These are phyloP conservation scores for Centella asiatica DNA, from an alignment of 129 eudicot species.

Conservation along the genomic window DNA sequence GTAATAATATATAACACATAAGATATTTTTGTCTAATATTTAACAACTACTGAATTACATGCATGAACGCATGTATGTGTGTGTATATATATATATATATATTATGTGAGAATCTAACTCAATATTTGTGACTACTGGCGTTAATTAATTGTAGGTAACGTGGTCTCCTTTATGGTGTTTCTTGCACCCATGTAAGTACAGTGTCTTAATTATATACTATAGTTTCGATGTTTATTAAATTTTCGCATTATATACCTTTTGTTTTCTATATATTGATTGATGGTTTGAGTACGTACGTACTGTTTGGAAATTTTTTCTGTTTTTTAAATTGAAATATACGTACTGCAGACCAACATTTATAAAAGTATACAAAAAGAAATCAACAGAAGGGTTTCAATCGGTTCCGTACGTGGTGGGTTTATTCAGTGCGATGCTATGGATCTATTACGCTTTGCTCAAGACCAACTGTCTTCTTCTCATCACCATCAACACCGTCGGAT, in stretches of 20 bases:
- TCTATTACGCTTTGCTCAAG: conserved; percentile 74
- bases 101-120: neutral
- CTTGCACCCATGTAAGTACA: conserved; percentile 70
- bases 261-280: too few species aligned
- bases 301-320: too few species aligned
- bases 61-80: too few species aligned
- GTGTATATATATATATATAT: neutral
- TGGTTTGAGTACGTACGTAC: too few species aligned
- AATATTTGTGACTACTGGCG: neutral
- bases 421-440: conserved; percentile 80
- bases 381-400: conserved; percentile 73
- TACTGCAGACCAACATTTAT: conserved; percentile 73
- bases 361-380: conserved; percentile 62
- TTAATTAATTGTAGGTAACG: conserved; percentile 63
- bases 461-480: conserved; percentile 52
- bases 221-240: too few species aligned
- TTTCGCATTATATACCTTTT: too few species aligned
- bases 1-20: too few species aligned
- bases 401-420: conserved; percentile 73
- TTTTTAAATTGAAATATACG: too few species aligned
- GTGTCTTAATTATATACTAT: neutral
- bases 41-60: too few species aligned
- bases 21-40: too few species aligned
- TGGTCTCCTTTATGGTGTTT: conserved; percentile 64
- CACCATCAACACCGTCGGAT: conserved; percentile 74